Evolutionary conservation across 2,329 filamentous ascomycete genomes (phyloP).

Genomic region (Colletotrichum salicis): DNA sequence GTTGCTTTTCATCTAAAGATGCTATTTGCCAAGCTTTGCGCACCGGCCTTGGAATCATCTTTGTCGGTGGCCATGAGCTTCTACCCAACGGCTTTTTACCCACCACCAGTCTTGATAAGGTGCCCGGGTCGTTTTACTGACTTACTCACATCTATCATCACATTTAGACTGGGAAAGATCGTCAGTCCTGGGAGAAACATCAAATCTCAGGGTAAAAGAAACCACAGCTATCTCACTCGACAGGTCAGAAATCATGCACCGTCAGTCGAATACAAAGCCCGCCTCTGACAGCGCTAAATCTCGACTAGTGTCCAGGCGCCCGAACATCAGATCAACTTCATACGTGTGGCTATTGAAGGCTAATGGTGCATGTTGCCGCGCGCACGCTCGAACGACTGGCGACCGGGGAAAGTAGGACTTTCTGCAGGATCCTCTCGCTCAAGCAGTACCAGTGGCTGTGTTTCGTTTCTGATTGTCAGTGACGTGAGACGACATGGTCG

Average conservation of each 20-base stretch:
- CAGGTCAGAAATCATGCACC: background rate
- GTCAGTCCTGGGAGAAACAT: background rate
- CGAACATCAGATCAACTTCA: conserved; percentile 26
- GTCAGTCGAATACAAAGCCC: background rate
- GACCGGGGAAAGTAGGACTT: background rate
- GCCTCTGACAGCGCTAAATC: conserved; percentile 13
- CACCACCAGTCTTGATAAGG: background rate
- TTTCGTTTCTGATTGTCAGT: conserved; percentile 22
- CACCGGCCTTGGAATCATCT: conserved; percentile 15
- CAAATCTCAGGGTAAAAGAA: too few species aligned
- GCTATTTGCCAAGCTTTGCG: conserved; percentile 10
- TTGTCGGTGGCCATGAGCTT: conserved; percentile 10
- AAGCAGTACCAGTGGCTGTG: conserved; percentile 29
- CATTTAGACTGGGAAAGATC: background rate
- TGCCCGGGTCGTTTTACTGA: background rate
- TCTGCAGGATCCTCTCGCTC: conserved; percentile 25
- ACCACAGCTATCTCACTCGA: too few species aligned
- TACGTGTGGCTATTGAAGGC: conserved; percentile 9
- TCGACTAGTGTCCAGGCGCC: conserved; percentile 11
- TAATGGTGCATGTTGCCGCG: conserved; percentile 14
- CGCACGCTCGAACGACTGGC: background rate
- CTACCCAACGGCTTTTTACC: background rate
- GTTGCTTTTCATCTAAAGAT: conserved; percentile 13
- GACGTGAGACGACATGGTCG: conserved; percentile 21
- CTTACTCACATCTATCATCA: background rate